Conservation (phyloP, 2,329 filamentous ascomycete species). For the Trichoderma atroviride region DNA sequence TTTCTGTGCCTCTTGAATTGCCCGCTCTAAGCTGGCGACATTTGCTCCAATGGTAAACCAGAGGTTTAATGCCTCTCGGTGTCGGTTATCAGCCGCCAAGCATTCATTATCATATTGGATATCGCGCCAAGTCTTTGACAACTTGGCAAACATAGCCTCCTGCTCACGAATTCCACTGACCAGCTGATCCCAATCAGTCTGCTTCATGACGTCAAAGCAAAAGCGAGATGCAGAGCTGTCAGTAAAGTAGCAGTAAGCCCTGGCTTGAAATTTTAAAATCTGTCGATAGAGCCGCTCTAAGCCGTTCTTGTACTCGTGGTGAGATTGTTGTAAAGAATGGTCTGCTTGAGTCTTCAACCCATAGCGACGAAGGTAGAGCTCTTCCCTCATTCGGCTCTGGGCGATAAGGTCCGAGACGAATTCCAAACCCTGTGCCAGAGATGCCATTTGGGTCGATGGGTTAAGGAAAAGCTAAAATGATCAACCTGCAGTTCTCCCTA, state of each 20-base stretch:
- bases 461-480: not conserved
- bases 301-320: not conserved
- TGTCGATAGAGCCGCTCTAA: conserved; percentile 2
- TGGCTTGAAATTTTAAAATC: conserved; percentile 3
- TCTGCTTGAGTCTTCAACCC: not conserved
- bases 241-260: not conserved
- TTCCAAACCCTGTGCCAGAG: not conserved
- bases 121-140: not conserved
- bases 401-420: conserved; percentile 7
- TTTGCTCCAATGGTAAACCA: not conserved
- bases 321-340: not conserved
- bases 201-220: not conserved
- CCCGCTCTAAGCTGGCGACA: not conserved
- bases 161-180: not conserved
- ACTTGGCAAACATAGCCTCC: not conserved
- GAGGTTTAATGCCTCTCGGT: not conserved
- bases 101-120: conserved; percentile 6
- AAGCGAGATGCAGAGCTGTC: not conserved
- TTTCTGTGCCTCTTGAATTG: not conserved
- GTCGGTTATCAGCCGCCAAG: not conserved
- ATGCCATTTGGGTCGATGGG: not conserved
- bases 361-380: conserved; percentile 8
- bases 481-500: not conserved
- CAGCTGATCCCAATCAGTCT: not conserved
- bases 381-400: conserved; percentile 14